These are phyloP conservation scores for Oenanthe javanica DNA, from an alignment of 140 eudicot genomes.

Conservation along the genomic window DNA sequence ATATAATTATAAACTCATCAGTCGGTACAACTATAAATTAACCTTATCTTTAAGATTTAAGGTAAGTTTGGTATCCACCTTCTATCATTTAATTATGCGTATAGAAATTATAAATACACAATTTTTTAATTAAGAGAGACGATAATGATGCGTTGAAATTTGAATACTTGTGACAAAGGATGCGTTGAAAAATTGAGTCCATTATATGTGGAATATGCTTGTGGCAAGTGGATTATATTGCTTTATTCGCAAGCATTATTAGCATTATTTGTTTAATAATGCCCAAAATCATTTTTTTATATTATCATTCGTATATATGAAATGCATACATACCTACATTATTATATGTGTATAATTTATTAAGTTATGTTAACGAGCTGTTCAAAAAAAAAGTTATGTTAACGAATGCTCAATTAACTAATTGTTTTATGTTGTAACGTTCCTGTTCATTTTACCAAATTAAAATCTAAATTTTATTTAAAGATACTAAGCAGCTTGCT, in stretches of 20 bases:
- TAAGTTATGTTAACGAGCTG: too few species aligned
- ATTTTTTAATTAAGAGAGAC: background rate
- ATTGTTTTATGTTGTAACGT: too few species aligned
- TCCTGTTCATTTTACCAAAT: too few species aligned
- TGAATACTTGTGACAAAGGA: background rate
- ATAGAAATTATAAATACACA: background rate
- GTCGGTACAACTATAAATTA: too few species aligned
- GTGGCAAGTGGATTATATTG: background rate
- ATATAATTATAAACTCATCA: too few species aligned
- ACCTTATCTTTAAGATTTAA: too few species aligned
- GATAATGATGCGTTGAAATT: background rate
- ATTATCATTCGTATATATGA: background rate
- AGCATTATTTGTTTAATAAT: background rate
- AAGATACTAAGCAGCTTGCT: background rate
- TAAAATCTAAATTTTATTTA: too few species aligned
- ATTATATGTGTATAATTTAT: background rate
- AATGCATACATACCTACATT: background rate
- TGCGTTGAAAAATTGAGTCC: background rate
- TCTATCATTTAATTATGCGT: background rate
- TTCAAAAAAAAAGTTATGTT: too few species aligned
- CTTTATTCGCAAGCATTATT: background rate
- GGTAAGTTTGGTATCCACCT: background rate
- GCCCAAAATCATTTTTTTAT: background rate
- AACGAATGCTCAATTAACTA: too few species aligned
- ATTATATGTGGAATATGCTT: background rate